A percentile compares a stretch with the other conserved stretches of the same genome.
These are phyloP conservation scores for Phtheirospermum japonicum DNA, from an alignment of 257 asterid species.

Conservation along the genomic window DNA sequence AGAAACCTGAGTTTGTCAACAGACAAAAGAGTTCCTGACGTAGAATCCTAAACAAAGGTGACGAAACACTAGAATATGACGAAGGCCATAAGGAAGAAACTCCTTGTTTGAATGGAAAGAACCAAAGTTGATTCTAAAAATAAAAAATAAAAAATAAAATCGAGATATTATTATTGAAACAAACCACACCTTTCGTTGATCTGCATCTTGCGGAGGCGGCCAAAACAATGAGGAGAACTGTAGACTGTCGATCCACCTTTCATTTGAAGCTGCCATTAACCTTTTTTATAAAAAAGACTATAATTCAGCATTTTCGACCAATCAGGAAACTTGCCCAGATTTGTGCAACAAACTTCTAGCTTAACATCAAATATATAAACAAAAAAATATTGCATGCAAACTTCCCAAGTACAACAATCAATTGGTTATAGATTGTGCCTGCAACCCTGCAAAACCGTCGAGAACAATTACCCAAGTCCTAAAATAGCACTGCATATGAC, in stretches of 20 bases:
- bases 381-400: conserved; percentile 25
- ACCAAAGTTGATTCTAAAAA: too few species aligned
- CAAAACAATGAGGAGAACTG: conserved; percentile 91
- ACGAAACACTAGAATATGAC: background rate
- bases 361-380: conserved; percentile 25
- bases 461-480: conserved; percentile 19
- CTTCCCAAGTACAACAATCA: conserved; percentile 21
- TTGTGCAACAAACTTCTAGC: conserved; percentile 33
- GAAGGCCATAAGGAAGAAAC: background rate
- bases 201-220: conserved; percentile 88
- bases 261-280: conserved; percentile 67
- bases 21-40: background rate
- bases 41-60: background rate
- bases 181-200: conserved; percentile 70
- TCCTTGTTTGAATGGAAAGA: too few species aligned
- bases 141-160: too few species aligned
- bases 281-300: conserved; percentile 44
- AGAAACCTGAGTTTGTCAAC: too few species aligned
- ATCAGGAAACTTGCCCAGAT: conserved; percentile 30
- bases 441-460: conserved; percentile 34
- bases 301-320: conserved; percentile 52
- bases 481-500: conserved; percentile 12
- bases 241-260: conserved; percentile 88
- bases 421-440: conserved; percentile 22
- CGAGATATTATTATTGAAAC: background rate